A percentile compares a stretch with the other conserved stretches of the same genome.
Conservation (phyloP, 768 basidiomycete genomes). For the Russula brevipes region DNA sequence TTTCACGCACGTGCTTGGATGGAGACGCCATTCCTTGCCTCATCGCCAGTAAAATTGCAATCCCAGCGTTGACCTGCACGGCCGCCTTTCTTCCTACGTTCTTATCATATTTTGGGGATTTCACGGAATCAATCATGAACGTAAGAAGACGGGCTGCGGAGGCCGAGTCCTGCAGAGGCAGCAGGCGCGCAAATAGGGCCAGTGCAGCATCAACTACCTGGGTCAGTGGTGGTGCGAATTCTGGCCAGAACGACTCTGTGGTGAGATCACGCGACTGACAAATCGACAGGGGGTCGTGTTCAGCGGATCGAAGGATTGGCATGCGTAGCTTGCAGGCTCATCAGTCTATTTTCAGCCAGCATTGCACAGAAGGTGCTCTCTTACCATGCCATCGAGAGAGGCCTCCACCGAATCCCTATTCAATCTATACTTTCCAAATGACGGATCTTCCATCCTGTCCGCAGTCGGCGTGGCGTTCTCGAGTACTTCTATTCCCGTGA, state of each 20-base stretch:
- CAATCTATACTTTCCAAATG: constrained; percentile 44
- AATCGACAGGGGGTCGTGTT: constrained; percentile 77
- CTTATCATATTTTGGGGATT: constrained; percentile 76
- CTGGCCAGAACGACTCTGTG: constrained; percentile 45
- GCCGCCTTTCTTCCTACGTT: constrained; percentile 86
- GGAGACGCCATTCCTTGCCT: constrained; percentile 50
- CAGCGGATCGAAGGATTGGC: constrained; percentile 77
- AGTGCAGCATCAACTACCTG: constrained; percentile 86
- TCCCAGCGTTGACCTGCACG: constrained; percentile 70
- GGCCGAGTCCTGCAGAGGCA: constrained; percentile 72
- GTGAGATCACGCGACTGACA: constrained; percentile 45
- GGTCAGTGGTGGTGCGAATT: constrained; percentile 71
- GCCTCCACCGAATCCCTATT: constrained; percentile 80
- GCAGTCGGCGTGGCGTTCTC: constrained; percentile 37
- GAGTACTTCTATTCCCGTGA: constrained; percentile 63
- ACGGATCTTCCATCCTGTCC: constrained; percentile 29
- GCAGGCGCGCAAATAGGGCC: constrained; percentile 74
- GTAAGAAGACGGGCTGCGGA: constrained; percentile 51
- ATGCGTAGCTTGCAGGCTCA: constrained; percentile 50
- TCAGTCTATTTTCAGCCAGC: not conserved
- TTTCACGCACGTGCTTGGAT: constrained; percentile 59
- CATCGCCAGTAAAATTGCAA: constrained; percentile 68
- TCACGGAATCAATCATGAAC: constrained; percentile 57
- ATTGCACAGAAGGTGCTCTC: constrained; percentile 27
- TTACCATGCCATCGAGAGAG: constrained; percentile 70